phyloP scores from a whole-genome alignment of 345 rosid genomes.

The Salix purpurea region DNA sequence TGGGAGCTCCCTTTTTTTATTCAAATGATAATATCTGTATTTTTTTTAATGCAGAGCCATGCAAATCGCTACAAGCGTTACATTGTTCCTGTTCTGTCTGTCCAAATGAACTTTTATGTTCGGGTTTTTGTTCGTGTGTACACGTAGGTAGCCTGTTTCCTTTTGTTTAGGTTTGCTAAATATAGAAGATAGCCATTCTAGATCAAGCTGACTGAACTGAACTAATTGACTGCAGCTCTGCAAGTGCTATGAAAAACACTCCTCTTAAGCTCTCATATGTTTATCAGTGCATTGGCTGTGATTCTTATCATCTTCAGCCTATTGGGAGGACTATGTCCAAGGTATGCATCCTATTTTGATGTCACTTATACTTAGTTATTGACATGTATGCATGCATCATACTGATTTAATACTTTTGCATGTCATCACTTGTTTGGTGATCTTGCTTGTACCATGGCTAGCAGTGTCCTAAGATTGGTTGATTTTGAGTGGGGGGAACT shows the following conservation, averaged over 20 bases:
- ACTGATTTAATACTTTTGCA: background rate
- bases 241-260: constrained; percentile 96
- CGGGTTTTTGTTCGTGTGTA: constrained; percentile 92
- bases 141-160: constrained; percentile 54
- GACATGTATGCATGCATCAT: background rate
- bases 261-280: constrained; percentile 98
- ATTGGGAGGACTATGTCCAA: constrained; percentile 81
- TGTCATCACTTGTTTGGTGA: background rate
- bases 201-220: constrained; percentile 14
- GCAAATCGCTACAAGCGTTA: constrained; percentile 98
- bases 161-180: background rate
- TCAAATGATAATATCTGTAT: background rate
- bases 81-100: constrained; percentile 91
- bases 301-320: constrained; percentile 94
- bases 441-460: background rate
- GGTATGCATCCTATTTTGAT: constrained; percentile 38
- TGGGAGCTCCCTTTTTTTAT: background rate
- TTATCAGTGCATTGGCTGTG: constrained; percentile 94
- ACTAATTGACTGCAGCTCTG: constrained; percentile 63
- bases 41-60: constrained; percentile 68
- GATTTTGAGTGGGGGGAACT: background rate
- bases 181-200: background rate
- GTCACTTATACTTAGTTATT: background rate
- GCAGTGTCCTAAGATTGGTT: background rate
- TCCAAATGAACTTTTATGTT: constrained; percentile 91